Base-by-base conservation (phyloP, 805 yeast species). In the Hanseniaspora lindneri region DNA sequence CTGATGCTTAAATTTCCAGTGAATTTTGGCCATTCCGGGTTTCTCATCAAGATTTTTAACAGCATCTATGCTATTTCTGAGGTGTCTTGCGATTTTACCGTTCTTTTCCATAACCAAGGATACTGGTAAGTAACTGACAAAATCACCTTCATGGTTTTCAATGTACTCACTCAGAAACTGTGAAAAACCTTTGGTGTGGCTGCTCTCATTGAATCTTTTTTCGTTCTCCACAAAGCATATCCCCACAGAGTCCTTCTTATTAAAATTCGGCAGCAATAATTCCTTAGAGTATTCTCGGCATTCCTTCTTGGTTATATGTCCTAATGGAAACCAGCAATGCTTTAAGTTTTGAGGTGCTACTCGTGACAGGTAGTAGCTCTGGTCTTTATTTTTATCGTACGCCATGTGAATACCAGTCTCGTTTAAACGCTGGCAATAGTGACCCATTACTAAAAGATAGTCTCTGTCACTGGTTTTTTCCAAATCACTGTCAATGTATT, bases 391-490 rank as follows among this genome's bases (percentile, higher is more conserved):
- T 33, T 57, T 62, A 54, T 80, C 77, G 23, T 59, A 64, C 0
- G 85, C 81, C 47, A 87, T 65, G 36, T 81, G 58, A 9, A 87
- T 59, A 50, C 75, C 79, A 20, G 53, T 50, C 21, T 69, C 63
- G 1, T 63, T 63, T 1, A 66, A 37, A 7, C 39, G 16, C 51
- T 83, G 61, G 0, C 86, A 71, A 60, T 83, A 83, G 60, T 83
- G 94, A 8, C 94, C 98, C 0, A 96, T 86, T 1, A 84, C 96
- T 11, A 92, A 63, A 94, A 94, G 85, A 80, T 92, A 86, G 34
- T 63, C 60, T 7, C 59, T 61, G 2, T 54, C 37, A 1, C 3
- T 19, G 24, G 13, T 30, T 4, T 44, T 30, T 6, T 65, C 64
- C 52, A 70, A 68, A 48, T 63, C 66, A 1, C 54, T 36, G 30